phyloP scores from a whole-genome alignment of 345 rosid genomes.

The Clausena lansium region DNA sequence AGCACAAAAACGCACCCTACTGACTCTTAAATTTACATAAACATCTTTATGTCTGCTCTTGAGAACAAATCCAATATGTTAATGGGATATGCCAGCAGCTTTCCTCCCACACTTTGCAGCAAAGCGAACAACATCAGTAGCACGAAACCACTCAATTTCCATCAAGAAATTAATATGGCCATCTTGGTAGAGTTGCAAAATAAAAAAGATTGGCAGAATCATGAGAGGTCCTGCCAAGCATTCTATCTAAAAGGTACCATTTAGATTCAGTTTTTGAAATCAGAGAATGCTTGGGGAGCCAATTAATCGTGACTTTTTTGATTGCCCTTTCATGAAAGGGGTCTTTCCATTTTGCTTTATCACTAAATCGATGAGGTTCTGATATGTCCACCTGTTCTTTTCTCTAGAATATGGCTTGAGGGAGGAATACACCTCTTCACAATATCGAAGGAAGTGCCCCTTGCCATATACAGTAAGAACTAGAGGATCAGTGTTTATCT shows the following conservation, averaged over 20 bases:
- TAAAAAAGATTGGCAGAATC: not conserved
- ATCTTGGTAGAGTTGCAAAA: not conserved
- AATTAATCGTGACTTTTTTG: not conserved
- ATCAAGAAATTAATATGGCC: not conserved
- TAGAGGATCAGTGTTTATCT: conserved; percentile 53
- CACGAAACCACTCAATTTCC: not conserved
- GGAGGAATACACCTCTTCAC: conserved; percentile 40
- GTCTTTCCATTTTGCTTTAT: conserved; percentile 12
- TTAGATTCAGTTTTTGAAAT: not conserved
- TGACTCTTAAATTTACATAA: not conserved
- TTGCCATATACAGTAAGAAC: conserved; percentile 58
- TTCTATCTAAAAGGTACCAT: not conserved
- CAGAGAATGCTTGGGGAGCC: not conserved
- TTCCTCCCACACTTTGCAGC: not conserved
- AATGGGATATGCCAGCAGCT: not conserved
- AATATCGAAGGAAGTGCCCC: conserved; percentile 49
- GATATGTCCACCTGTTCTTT: conserved; percentile 43
- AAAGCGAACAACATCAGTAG: not conserved
- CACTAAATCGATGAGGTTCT: conserved; percentile 45
- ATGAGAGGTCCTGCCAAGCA: not conserved
- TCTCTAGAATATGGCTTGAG: conserved; percentile 33
- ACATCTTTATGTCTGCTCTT: not conserved
- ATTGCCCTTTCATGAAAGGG: not conserved
- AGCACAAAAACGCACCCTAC: not conserved
- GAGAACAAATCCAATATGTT: not conserved